Evolutionary conservation across 2,329 filamentous ascomycete species (phyloP), one percentile per base, ranked within the genome.

Genomic region (Xylaria sp.): DNA sequence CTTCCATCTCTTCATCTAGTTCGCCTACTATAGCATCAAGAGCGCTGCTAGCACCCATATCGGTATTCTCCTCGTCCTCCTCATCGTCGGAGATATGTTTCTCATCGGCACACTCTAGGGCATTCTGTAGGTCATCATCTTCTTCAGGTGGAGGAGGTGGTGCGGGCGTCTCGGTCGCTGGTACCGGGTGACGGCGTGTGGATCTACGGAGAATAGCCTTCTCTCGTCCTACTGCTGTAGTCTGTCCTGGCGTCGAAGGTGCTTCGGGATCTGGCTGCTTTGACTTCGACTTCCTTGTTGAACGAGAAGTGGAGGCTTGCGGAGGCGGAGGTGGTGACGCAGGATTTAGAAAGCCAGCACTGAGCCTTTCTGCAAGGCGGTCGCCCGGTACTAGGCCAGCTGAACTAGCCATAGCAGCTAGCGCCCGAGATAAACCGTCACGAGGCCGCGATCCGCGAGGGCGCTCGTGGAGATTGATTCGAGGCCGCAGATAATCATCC

Each of bases 41-140:
- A 6, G 92, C 89, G 72, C 86, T 86, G 55, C 82, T 84, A 39
- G 92, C 91, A 18, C 90, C 90, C 64, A 90, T 83, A n/a, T 76
- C 77, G 12, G 68, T 67, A 18, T 89, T 89, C 1, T 91, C 90
- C 18, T 93, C 70, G 15, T 89, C 89, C 1, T 91, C 90, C 15
- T 93, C 91, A 15, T 91, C 90, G 43, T 92, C 91, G 15, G 90
- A 91, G 13, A 98, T 81, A 63, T 93, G 93, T 78, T 92, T 92
- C 82, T 98, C 95, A 78, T 98, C 95, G 8, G 94, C 94, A 79
- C 95, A 98, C 81, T 98, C 96, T 3, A 98, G 84, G 2, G 92
- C 90, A 74, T 92, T 89, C 66, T 92, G 87, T 46, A 89, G 80
- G 62, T 86, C 86, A 61, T 92, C 90, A 2, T 88, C 85, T 18